Percentiles rank a stretch among this genome's conserved stretches.
Evolutionary conservation across 2,329 filamentous ascomycete genomes (phyloP).

Genomic region (Ophiostoma sp.): DNA sequence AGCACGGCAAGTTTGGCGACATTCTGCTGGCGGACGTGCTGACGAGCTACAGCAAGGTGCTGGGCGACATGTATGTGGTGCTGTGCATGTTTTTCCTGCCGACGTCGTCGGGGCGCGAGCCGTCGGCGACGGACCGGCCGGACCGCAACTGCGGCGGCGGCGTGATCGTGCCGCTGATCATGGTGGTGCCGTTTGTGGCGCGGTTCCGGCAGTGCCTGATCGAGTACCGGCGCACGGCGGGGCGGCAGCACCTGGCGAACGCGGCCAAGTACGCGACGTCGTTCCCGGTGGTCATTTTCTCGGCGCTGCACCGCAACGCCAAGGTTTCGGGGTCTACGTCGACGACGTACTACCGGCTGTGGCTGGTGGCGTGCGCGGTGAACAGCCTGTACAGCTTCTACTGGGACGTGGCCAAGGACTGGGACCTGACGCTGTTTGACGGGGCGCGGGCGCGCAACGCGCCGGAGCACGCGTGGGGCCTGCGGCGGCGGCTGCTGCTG

Average conservation of each 20-base stretch:
- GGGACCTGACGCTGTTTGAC: slow-evolving; percentile 79
- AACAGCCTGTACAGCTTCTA: slow-evolving; percentile 97
- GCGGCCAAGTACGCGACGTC: slow-evolving; percentile 91
- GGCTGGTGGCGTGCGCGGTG: slow-evolving; percentile 67
- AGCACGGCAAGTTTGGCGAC: slow-evolving; percentile 92
- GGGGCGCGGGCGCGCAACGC: slow-evolving; percentile 54
- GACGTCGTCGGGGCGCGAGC: slow-evolving; percentile 41
- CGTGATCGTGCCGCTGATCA: slow-evolving; percentile 75
- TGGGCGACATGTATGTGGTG: slow-evolving; percentile 82
- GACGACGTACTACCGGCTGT: slow-evolving; percentile 48
- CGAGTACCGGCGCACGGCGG: slow-evolving; percentile 70
- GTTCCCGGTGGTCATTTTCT: slow-evolving; percentile 83
- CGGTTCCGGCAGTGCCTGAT: slow-evolving; percentile 88
- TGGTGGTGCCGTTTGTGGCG: slow-evolving; percentile 76
- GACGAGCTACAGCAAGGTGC: slow-evolving; percentile 88
- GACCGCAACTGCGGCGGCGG: slow-evolving; percentile 76
- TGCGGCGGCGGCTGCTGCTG: slow-evolving; percentile 70
- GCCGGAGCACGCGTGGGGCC: slow-evolving; percentile 66
- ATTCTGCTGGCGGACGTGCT: slow-evolving; percentile 88
- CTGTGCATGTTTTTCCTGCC: slow-evolving; percentile 79
- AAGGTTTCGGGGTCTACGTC: slow-evolving; percentile 38
- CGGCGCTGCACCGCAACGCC: slow-evolving; percentile 63
- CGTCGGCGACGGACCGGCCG: slow-evolving; percentile 72
- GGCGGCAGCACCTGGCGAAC: slow-evolving; percentile 84
- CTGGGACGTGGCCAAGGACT: slow-evolving; percentile 96